phyloP scores from a whole-genome alignment of 2,329 filamentous ascomycete genomes.

The Pyrenophora tritici-repentis region DNA sequence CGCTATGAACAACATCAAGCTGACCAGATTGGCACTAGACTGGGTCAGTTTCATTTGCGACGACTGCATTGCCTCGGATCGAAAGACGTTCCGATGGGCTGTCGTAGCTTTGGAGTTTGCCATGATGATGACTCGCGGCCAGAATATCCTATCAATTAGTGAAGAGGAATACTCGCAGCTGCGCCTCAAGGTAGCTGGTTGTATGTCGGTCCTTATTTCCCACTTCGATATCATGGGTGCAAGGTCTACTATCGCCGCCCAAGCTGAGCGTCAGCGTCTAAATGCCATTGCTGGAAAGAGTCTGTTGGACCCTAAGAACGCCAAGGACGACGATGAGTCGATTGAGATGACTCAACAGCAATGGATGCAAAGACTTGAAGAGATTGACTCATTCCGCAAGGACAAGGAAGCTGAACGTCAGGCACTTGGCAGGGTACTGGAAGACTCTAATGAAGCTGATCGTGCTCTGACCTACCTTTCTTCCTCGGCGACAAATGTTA shows the following conservation, averaged over 20 bases:
- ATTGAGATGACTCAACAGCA: conserved; percentile 73
- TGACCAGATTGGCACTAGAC: conserved; percentile 90
- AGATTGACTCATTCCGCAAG: conserved; percentile 77
- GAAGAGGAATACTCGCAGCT: conserved; percentile 85
- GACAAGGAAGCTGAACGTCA: conserved; percentile 84
- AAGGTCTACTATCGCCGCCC: conserved; percentile 87
- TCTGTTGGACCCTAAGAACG: conserved; percentile 74
- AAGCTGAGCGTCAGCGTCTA: conserved; percentile 87
- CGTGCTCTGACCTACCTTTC: conserved; percentile 92
- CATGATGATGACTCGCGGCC: conserved; percentile 94
- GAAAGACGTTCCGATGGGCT: conserved; percentile 96
- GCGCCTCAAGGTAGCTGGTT: conserved; percentile 87
- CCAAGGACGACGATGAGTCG: conserved; percentile 84
- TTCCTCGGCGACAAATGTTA: conserved; percentile 92
- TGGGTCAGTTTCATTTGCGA: conserved; percentile 99
- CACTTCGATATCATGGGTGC: conserved; percentile 99
- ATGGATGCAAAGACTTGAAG: conserved; percentile 72
- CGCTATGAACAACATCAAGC: conserved; percentile 95
- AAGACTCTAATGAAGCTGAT: conserved; percentile 94
- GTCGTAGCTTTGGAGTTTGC: conserved; percentile 94
- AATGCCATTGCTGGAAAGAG: conserved; percentile 79
- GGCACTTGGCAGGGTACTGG: conserved; percentile 85
- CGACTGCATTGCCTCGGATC: conserved; percentile 90
- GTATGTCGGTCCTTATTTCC: conserved; percentile 95
- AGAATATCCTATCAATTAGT: conserved; percentile 88